Evolutionary conservation across 2,329 filamentous ascomycete species (phyloP), one percentile per base, ranked within the genome.

Genomic region (Aspergillus tanneri): DNA sequence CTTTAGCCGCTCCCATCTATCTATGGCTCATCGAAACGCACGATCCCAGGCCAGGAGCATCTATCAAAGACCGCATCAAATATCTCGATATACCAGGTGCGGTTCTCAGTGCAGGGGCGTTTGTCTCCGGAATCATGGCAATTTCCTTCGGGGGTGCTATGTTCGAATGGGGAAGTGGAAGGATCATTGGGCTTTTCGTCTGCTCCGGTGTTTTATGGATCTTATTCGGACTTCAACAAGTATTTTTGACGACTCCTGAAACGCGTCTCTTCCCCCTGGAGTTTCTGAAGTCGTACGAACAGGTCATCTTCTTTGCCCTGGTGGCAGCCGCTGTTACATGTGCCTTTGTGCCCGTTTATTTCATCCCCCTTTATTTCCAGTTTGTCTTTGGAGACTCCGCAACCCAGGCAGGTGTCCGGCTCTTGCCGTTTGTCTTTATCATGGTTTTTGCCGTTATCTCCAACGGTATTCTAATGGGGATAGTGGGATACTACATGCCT

Each of bases 291-390:
- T 60, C 58, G 14, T 58, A 60, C 5, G 66, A 67, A 2, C 60
- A 72, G 43, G 53, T 76, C 2, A 53, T 78, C 2, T 61, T 80
- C 1, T 78, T 74, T 54, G 56, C 73, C 23, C 63, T 65, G 9
- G 74, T 68, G 1, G 60, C 66, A 2, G 66, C 66, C 0, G 69
- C 64, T 4, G 67, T 63, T 7, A 64, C 68, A 2, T 60, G 62
- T 12, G 55, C 68, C 59, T 72, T 72, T 44, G 41, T 58, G 5
- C 16, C 68, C 0, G 65, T 77, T 8, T 81, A 81, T 63, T 82
- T 77, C 62, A 73, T 77, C 11, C 79, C 79, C 0, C 65, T 81
- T 0, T 80, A 71, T 64, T 80, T 81, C 59, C 74, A 78, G 49
- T 81, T 81, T 57, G 69, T 70, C 0, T 67, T 65, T 4, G 72